Evolutionary conservation across 2,329 filamentous ascomycete species (phyloP).

Genomic region (Ceratocystis lukuohia): DNA sequence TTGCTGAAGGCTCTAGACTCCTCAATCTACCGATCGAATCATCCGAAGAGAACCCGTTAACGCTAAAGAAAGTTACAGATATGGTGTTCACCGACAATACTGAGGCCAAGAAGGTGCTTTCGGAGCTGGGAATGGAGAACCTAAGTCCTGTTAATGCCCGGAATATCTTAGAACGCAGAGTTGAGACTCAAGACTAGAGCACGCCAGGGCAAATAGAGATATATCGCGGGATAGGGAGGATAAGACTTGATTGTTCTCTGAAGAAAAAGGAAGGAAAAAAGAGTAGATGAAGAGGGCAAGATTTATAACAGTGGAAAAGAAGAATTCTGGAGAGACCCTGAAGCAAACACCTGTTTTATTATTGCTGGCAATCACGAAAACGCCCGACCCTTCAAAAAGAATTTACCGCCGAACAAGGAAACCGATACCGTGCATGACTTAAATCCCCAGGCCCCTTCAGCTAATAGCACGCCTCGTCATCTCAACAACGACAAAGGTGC

Average conservation of each 20-base stretch:
- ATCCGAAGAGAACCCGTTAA: constrained; percentile 26
- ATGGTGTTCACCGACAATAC: constrained; percentile 44
- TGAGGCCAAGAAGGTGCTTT: constrained; percentile 46
- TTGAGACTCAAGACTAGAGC: constrained; percentile 42
- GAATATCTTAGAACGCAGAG: constrained; percentile 50
- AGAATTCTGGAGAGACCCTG: not conserved
- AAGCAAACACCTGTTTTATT: constrained; percentile 3
- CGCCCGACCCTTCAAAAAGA: not conserved
- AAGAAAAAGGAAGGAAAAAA: not conserved
- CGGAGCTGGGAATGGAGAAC: constrained; percentile 45
- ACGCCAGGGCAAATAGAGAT: not conserved
- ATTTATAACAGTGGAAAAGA: not conserved
- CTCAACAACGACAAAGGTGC: constrained; percentile 83
- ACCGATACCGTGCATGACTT: not conserved
- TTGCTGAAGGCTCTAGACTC: constrained; percentile 53
- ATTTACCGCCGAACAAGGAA: not conserved
- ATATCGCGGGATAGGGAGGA: not conserved
- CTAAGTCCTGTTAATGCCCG: constrained; percentile 53
- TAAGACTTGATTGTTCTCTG: not conserved
- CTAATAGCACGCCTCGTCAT: constrained; percentile 50
- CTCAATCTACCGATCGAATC: constrained; percentile 46
- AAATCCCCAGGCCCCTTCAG: constrained; percentile 21
- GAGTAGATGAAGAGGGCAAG: not conserved
- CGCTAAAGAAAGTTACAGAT: constrained; percentile 41
- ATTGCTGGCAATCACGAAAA: not conserved